Base-by-base conservation (phyloP, 768 basidiomycete species). In the Punctularia strigosozonata region DNA sequence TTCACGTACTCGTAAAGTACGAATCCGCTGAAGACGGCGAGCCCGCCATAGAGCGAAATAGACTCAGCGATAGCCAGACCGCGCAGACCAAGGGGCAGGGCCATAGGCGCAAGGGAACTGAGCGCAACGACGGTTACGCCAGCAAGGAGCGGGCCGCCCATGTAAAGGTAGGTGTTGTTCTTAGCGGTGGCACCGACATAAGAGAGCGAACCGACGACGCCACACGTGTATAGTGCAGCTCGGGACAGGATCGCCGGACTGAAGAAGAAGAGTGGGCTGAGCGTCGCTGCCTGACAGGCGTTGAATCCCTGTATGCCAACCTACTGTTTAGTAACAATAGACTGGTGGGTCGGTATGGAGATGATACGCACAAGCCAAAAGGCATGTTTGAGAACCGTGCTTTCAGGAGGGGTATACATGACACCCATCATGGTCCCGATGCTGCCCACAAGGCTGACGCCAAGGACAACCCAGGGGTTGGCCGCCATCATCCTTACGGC, bases 181-280 rank as follows among this genome's bases (percentile, higher is more conserved):
- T 63, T 77, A 19, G 89, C 89, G 24, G 89, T 94, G 4, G 88
- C 87, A 17, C 89, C 89, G 18, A 94, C 70, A 53, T 88, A 94
- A 10, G 80, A 80, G 20, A 92, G 71, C 2, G 83, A 75, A 4
- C 86, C 87, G n/a, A 89, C 83, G 2, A 86, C 74, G 20, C 87
- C 87, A 25, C 77, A 71, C 0, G 89, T 91, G 60, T 94, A 94
- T 3, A 94, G 63, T 4, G 86, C 89, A 6, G 89, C 89, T 22
- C 89, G 77, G 14, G 81, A 80, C 36, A 94, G 69, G 45, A 92
- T 71, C 10, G 84, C 86, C 3, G 89, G 89, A 50, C 68, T 79
- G 33, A 90, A 58, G 69, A 92, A 90, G 64, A 88, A 89, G n/a
- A 94, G 56, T 3, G 89, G 89, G 45, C 81, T 83, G 30, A 94